phyloP scores from a whole-genome alignment of 2,329 filamentous ascomycete genomes.

The Penicillium sp. region DNA sequence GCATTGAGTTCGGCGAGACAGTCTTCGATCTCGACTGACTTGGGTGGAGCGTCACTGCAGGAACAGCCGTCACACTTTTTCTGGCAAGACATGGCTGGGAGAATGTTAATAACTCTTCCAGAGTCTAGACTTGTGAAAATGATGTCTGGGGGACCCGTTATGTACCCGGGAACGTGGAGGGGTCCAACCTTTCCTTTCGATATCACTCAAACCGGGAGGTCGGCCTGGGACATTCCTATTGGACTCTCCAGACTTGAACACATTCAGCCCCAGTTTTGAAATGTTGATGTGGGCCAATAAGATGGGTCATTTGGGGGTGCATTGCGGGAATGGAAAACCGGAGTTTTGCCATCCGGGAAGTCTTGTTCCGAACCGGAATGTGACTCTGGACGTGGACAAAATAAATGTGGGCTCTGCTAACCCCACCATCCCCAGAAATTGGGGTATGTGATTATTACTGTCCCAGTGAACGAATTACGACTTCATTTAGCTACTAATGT shows the following conservation, averaged over 20 bases:
- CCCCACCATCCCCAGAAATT: neutral
- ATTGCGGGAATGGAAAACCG: neutral
- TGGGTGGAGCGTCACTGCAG: conserved; percentile 24
- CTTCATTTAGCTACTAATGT: too few species aligned
- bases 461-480: too few species aligned
- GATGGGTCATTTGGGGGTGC: neutral
- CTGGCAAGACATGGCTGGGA: conserved; percentile 2
- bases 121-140: neutral
- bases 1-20: conserved; percentile 41
- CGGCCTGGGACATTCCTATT: conserved; percentile 20
- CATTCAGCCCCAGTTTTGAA: neutral
- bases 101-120: neutral
- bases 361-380: neutral
- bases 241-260: conserved; percentile 1
- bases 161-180: neutral
- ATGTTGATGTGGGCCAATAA: neutral
- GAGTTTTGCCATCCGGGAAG: neutral
- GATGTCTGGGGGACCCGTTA: neutral
- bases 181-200: neutral
- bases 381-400: neutral
- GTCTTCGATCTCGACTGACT: conserved; percentile 40
- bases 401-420: neutral
- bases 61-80: conserved; percentile 35
- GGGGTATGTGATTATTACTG: neutral
- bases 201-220: conserved; percentile 1